phyloP scores from a whole-genome alignment of 2,329 filamentous ascomycete species.

The Sporothrix dimorphospora region DNA sequence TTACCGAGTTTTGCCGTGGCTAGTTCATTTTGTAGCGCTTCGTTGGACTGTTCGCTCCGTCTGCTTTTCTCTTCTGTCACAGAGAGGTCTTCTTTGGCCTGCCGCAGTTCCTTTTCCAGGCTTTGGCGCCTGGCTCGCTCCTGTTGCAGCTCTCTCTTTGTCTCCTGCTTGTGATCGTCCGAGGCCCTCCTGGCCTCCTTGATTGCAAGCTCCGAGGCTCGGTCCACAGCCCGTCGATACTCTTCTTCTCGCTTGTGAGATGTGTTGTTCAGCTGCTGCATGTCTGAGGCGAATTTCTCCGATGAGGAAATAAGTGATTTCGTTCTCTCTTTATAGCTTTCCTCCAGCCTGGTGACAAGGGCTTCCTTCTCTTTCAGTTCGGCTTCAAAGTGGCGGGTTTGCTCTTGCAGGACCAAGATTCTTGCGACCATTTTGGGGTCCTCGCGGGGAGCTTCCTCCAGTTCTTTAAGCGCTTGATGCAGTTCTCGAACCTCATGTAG shows the following conservation, averaged over 20 bases:
- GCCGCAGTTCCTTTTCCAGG: constrained; percentile 30
- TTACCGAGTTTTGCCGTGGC: background rate
- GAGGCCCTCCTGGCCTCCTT: constrained; percentile 23
- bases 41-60: background rate
- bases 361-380: constrained; percentile 27
- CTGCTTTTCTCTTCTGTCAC: constrained; percentile 30
- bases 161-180: constrained; percentile 26
- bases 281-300: constrained; percentile 15
- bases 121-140: constrained; percentile 29
- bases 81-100: constrained; percentile 23
- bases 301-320: background rate
- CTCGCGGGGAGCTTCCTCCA: constrained; percentile 9
- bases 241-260: constrained; percentile 28
- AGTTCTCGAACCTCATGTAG: background rate
- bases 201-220: constrained; percentile 19
- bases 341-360: constrained; percentile 26
- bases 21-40: constrained; percentile 27
- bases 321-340: constrained; percentile 23
- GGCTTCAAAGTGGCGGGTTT: background rate
- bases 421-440: constrained; percentile 13
- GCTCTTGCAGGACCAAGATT: constrained; percentile 8
- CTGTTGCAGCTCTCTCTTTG: constrained; percentile 29
- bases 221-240: constrained; percentile 26
- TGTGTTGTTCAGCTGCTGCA: constrained; percentile 21
- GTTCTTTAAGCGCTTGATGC: background rate